A percentile compares a stretch with the other conserved stretches of the same genome.
Conservation (phyloP, 2,329 filamentous ascomycete genomes). For the Aspergillus sp. region DNA sequence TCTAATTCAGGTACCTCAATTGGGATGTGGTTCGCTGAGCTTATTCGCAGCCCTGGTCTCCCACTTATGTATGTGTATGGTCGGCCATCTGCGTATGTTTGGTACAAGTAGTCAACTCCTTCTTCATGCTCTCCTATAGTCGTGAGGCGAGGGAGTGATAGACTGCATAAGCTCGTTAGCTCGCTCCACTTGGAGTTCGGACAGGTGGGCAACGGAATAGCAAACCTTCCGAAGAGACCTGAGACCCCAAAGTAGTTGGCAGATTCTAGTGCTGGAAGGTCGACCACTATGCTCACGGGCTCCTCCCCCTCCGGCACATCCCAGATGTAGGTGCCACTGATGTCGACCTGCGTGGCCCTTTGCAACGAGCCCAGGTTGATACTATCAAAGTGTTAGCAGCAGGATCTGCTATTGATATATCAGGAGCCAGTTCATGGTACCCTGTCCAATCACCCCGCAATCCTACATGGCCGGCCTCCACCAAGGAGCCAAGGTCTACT, state of each 20-base stretch:
- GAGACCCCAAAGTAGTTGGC: background rate
- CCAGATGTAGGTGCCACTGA: background rate
- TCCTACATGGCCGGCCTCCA: background rate
- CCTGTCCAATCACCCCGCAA: background rate
- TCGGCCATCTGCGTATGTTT: background rate
- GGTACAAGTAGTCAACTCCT: background rate
- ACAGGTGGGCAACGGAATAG: background rate
- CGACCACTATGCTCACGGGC: background rate
- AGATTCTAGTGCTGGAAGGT: background rate
- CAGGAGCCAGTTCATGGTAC: background rate
- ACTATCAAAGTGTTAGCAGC: background rate
- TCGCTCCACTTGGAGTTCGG: background rate
- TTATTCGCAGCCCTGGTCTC: background rate
- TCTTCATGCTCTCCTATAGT: background rate
- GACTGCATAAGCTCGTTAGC: background rate
- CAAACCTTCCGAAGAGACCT: background rate
- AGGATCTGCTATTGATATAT: background rate
- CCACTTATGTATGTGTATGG: background rate
- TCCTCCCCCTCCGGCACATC: background rate
- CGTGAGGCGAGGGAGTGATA: background rate
- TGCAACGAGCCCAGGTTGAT: background rate
- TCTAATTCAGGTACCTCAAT: background rate
- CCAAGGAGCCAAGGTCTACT: constrained; percentile 3
- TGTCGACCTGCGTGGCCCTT: background rate
- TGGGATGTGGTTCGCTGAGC: background rate